phyloP scores from a whole-genome alignment of 164 flowering plant species.

The Stephania yunnanensis region DNA sequence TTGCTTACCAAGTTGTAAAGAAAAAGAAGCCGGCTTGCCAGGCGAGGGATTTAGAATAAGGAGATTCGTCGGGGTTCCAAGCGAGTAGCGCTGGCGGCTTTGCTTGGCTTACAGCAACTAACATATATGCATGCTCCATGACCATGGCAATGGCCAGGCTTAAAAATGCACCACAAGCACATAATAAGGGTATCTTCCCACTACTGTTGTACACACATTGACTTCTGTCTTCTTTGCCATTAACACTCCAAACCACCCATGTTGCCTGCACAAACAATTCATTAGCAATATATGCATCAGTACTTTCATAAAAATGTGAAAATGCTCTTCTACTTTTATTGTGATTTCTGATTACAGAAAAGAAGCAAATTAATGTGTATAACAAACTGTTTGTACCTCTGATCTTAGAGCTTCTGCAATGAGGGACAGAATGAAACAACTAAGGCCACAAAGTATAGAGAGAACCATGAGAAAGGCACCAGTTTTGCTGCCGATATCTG shows the following conservation, averaged over 20 bases:
- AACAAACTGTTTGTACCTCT: conserved; percentile 34
- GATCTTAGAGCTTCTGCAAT: conserved; percentile 77
- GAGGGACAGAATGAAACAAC: conserved; percentile 76
- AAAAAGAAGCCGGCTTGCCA: conserved; percentile 75
- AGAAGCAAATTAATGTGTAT: no score
- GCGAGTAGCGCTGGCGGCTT: conserved; percentile 33
- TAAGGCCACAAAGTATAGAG: conserved; percentile 62
- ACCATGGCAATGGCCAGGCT: conserved; percentile 59
- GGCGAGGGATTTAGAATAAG: conserved; percentile 29
- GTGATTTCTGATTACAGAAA: no score
- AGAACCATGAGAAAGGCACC: conserved; percentile 52
- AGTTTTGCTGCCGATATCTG: conserved; percentile 56
- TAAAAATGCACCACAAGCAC: conserved; percentile 53
- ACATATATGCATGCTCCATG: conserved; percentile 53
- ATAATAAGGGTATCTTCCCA: conserved; percentile 61
- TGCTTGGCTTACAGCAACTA: conserved; percentile 51
- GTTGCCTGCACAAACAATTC: conserved; percentile 35
- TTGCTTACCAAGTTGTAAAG: conserved; percentile 50
- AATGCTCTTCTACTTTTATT: no score
- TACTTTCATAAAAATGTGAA: no score
- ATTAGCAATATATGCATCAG: no score
- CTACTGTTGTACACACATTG: conserved; percentile 62
- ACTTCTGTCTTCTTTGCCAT: conserved; percentile 19
- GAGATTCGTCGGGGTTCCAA: conserved; percentile 41
- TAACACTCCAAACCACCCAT: conserved; percentile 30